Base-by-base conservation (phyloP, 2,329 filamentous ascomycete genomes). In the Graphium sp. region DNA sequence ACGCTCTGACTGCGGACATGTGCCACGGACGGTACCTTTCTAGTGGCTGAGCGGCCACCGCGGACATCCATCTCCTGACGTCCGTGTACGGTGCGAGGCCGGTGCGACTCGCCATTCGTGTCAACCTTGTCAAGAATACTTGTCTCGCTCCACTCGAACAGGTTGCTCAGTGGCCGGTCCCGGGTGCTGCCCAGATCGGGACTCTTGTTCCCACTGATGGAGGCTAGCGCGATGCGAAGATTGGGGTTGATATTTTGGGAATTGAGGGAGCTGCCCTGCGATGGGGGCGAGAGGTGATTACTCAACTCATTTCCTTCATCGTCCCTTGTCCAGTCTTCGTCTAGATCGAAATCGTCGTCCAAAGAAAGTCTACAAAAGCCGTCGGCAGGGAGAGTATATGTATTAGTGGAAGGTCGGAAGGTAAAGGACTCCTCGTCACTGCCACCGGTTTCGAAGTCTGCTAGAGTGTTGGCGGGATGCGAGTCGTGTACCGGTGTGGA, bases 1-100 rank as follows among this genome's bases (percentile, higher is more conserved):
- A 87, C 79, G 46, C 80, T 87, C 46, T 85, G 79, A 45, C 80
- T 87, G 36, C 80, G 70, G 25, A 82, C 66, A 46, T 87, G 80
- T 31, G 71, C 63, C 10, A 68, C 70, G 33, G 62, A 68, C n/a
- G 75, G 74, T 2, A 66, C 66, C 43, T 75, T 75, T 18, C 80
- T 74, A 34, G 64, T 71, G 14, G 68, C 56, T 26, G 69, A 57
- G 29, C 79, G 71, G 35, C 79, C 79, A 26, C 77, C 76, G 49
- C 80, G 64, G 39, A 66, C 55, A 45, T 83, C 75, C 34, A 70
- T 54, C 40, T 78, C 67, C 39, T 81, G 78, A 48, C 83, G 84
- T 10, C 73, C 74, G 44, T 84, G 77, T 21, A 80, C 74, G 10
- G 80, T 85, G 41, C 69, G 74, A 2, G 79, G 79, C 16, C 79